phyloP scores from a whole-genome alignment of 164 flowering plant genomes.

The Nymphaea colorata region DNA sequence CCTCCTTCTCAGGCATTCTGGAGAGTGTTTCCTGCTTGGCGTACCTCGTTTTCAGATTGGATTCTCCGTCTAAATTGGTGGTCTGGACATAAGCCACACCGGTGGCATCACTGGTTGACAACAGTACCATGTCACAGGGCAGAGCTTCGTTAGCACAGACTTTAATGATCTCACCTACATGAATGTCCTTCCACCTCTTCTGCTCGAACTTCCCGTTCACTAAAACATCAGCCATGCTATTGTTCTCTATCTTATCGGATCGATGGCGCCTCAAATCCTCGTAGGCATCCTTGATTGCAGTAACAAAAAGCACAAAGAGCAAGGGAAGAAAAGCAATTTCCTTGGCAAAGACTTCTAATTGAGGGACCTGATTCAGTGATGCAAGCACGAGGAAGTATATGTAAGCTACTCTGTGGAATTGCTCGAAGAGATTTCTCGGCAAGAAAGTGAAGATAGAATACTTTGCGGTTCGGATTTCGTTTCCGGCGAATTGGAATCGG shows the following conservation, averaged over 20 bases:
- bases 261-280: constrained; percentile 67
- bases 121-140: constrained; percentile 66
- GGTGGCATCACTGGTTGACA: constrained; percentile 60
- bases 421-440: constrained; percentile 62
- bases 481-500: constrained; percentile 45
- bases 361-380: constrained; percentile 66
- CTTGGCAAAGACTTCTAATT: constrained; percentile 65
- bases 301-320: constrained; percentile 49
- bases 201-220: constrained; percentile 28
- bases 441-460: constrained; percentile 53
- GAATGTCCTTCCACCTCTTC: constrained; percentile 54
- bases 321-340: constrained; percentile 54
- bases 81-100: constrained; percentile 88
- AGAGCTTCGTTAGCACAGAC: constrained; percentile 43
- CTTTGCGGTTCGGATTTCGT: constrained; percentile 45
- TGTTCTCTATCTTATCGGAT: constrained; percentile 55
- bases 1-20: constrained; percentile 40
- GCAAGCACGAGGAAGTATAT: constrained; percentile 67
- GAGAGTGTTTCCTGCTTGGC: constrained; percentile 90
- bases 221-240: constrained; percentile 47
- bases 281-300: constrained; percentile 66
- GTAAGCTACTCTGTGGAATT: constrained; percentile 70
- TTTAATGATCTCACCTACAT: constrained; percentile 57
- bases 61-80: constrained; percentile 90
- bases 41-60: constrained; percentile 90